Conservation (phyloP, 352 stramenopile species). For the Pythium inflatum region DNA sequence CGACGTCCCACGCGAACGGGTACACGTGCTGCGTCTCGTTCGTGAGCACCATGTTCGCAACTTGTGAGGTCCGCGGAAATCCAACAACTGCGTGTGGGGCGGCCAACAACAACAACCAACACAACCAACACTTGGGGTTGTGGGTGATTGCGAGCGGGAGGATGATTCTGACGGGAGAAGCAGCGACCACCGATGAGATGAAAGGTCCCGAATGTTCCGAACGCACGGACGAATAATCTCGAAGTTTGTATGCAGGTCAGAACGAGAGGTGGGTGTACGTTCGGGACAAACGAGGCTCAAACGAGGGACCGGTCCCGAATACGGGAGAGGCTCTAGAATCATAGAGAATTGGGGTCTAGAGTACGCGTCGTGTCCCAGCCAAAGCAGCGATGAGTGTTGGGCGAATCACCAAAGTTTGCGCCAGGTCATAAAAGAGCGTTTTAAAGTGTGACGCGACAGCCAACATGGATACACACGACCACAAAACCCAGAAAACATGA, state of each 20-base stretch:
- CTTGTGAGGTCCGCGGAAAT: no score
- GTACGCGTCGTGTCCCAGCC: not conserved
- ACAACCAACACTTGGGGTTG: no score
- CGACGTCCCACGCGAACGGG: constrained; percentile 82
- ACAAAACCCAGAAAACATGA: not conserved
- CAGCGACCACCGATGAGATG: no score
- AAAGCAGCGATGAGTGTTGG: no score
- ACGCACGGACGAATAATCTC: constrained; percentile 3
- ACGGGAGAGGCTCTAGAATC: constrained; percentile 15
- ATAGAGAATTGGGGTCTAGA: constrained; percentile 26
- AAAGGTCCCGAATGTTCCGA: constrained; percentile 25
- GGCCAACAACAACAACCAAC: no score
- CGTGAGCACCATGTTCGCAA: constrained; percentile 71
- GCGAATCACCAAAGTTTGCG: constrained; percentile 4
- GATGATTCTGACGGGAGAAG: not conserved
- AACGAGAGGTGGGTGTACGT: constrained; percentile 13
- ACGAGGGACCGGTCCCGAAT: constrained; percentile 22
- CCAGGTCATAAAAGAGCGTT: not conserved
- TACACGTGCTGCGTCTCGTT: constrained; percentile 79
- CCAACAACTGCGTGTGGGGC: no score
- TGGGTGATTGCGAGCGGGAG: no score
- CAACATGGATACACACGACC: constrained; percentile 11
- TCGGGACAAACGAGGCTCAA: constrained; percentile 2
- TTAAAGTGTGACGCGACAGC: constrained; percentile 1
- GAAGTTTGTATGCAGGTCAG: constrained; percentile 7